Base-by-base conservation (phyloP, 2,329 filamentous ascomycete genomes). In the Colletotrichum sp. region DNA sequence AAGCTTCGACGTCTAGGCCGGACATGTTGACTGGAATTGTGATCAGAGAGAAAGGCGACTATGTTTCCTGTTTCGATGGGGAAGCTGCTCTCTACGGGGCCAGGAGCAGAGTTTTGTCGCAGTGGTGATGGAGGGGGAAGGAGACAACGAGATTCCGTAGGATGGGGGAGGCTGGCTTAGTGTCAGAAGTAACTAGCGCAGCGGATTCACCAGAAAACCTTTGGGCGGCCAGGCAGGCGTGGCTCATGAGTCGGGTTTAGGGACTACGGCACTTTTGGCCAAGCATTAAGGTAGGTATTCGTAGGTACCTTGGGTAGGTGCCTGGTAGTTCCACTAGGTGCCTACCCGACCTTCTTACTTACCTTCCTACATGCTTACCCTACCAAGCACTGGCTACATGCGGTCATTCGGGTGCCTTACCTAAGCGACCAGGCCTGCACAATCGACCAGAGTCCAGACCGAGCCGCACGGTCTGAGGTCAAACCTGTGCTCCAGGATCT, bases 1-100 rank as follows among this genome's bases (percentile, higher is more conserved):
- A 91, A 79, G 95, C 95, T 89, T 98, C 96, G 80, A 98, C 95
- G 83, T 98, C 95, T 79, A 90, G 83, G 73, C 84, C 87, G 68
- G 87, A 84, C 88, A 90, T 90, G 77, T 78, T 85, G 78, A 75
- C 24, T 52, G 30, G 26, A n/a, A 4, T 4, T 36, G 55, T 32
- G 32, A 38, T 52, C 34, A 38, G 26, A 32, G 24, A 26, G 21
- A 36, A 48, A 28, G n/a, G 58, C 6, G 26, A 30, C 28, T 34
- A 16, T 61, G 9, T n/a, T 43, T 43, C 18, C 38, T 43, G 38
- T 43, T 43, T 43, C 38, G 18, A 43, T 43, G 43, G 36, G 24
- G 24, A 28, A 21, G 21, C 16, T 21, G 58, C 16, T 52, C 18
- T 71, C 43, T 59, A 58, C 32, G 14, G 28, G 8, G 12, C 26